Conservation (phyloP, 495 filamentous ascomycete genomes). For the Viridothelium virens region DNA sequence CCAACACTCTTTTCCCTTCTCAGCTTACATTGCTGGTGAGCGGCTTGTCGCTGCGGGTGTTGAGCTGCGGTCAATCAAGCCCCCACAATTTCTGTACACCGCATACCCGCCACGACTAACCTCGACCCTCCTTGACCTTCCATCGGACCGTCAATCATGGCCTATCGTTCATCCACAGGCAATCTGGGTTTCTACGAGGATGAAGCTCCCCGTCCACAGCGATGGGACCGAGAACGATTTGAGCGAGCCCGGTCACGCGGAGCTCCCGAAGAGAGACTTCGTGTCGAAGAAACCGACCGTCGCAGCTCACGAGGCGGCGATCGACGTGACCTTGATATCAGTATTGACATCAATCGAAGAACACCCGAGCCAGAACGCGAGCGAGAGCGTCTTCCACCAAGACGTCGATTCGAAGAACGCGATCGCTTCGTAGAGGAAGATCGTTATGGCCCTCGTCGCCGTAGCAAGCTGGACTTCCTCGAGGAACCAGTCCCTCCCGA, state of each 20-base stretch:
- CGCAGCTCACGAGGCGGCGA: conserved; percentile 22
- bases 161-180: conserved; percentile 29
- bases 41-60: neutral
- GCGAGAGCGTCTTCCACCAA: conserved; percentile 22
- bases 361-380: conserved; percentile 2
- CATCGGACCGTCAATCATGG: neutral
- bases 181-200: conserved; percentile 28
- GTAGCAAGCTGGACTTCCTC: conserved; percentile 34
- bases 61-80: neutral
- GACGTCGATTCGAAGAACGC: conserved; percentile 41
- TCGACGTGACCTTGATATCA: conserved; percentile 30
- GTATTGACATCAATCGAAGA: conserved; percentile 27
- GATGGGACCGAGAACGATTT: conserved; percentile 37
- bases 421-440: conserved; percentile 49
- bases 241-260: conserved; percentile 27
- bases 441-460: conserved; percentile 47
- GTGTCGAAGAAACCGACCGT: conserved; percentile 34
- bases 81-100: neutral
- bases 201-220: conserved; percentile 22
- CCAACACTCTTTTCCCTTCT: neutral
- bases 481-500: conserved; percentile 31
- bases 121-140: neutral
- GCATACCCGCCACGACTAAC: neutral
- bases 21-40: neutral
- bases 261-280: conserved; percentile 27